Percentiles rank a stretch among this genome's conserved stretches.
phyloP scores from a whole-genome alignment of 371 early-diverging fungal species.

The Syncephalastrum racemosum region DNA sequence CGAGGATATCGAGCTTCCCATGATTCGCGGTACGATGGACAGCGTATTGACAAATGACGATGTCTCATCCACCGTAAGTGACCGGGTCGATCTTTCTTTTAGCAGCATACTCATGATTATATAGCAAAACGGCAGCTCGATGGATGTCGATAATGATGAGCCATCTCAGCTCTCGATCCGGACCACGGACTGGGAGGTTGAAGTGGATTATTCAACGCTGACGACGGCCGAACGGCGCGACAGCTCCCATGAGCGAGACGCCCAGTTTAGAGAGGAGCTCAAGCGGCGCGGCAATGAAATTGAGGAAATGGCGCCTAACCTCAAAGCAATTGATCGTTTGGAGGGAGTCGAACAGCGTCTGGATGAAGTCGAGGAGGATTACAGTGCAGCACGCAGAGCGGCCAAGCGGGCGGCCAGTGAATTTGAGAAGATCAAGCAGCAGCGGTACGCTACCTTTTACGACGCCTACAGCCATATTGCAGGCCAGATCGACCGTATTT shows the following conservation, averaged over 20 bases:
- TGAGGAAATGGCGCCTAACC: conserved; percentile 87
- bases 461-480: conserved; percentile 91
- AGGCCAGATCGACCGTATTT: conserved; percentile 88
- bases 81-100: too few species aligned
- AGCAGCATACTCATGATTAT: conserved; percentile 1
- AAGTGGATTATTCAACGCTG: conserved; percentile 62
- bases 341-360: conserved; percentile 81
- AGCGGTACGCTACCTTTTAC: conserved; percentile 82
- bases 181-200: conserved; percentile 51
- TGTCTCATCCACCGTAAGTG: conserved; percentile 5
- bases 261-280: conserved; percentile 70
- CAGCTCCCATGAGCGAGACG: conserved; percentile 55
- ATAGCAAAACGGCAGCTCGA: conserved; percentile 22
- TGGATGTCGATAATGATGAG: conserved; percentile 53
- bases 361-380: conserved; percentile 78
- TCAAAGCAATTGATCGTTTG: conserved; percentile 83
- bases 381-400: conserved; percentile 72
- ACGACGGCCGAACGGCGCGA: conserved; percentile 52
- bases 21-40: conserved; percentile 65
- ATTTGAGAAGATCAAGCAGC: conserved; percentile 81
- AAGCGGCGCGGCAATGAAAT: conserved; percentile 69
- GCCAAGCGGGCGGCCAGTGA: conserved; percentile 79
- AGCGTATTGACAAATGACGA: conserved; percentile 70
- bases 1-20: conserved; percentile 88
- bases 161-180: conserved; percentile 37